Conservation (phyloP, 176 grass and related monocot genomes). For the Neostapfia colusana region DNA sequence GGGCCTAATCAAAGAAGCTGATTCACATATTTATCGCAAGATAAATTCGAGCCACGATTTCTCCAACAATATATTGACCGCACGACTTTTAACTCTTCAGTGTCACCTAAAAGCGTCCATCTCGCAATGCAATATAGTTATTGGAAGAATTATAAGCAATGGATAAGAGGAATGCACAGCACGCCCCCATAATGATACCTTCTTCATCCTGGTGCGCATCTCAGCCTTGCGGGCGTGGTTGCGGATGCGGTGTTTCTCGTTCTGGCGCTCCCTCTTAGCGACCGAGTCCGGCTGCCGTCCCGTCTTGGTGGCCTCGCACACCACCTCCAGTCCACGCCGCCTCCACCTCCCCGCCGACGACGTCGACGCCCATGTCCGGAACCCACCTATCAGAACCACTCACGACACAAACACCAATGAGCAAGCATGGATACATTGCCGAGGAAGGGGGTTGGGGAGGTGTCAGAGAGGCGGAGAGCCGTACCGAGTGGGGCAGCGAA, state of each 20-base stretch:
- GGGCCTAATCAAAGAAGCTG: background rate
- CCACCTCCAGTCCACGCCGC: constrained; percentile 46
- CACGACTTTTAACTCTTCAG: background rate
- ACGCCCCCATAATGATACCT: constrained; percentile 28
- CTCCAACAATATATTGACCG: background rate
- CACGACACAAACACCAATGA: background rate
- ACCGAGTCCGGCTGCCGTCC: constrained; percentile 55
- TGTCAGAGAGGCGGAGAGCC: background rate
- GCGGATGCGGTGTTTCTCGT: constrained; percentile 56
- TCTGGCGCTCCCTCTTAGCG: constrained; percentile 70
- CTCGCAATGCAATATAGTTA: background rate
- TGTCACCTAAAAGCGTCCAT: background rate
- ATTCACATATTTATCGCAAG: background rate
- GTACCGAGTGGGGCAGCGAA: constrained; percentile 46
- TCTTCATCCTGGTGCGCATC: constrained; percentile 78
- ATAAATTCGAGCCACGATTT: background rate
- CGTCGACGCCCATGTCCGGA: constrained; percentile 7
- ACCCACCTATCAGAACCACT: constrained; percentile 23
- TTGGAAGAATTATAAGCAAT: background rate
- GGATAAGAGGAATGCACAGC: background rate
- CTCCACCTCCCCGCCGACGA: constrained; percentile 27
- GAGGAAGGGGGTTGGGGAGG: background rate
- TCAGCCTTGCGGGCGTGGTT: constrained; percentile 75
- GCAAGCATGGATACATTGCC: background rate
- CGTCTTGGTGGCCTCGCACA: constrained; percentile 56